Evolutionary conservation across 768 basidiomycete genomes (phyloP).

Genomic region (Mycena venus): DNA sequence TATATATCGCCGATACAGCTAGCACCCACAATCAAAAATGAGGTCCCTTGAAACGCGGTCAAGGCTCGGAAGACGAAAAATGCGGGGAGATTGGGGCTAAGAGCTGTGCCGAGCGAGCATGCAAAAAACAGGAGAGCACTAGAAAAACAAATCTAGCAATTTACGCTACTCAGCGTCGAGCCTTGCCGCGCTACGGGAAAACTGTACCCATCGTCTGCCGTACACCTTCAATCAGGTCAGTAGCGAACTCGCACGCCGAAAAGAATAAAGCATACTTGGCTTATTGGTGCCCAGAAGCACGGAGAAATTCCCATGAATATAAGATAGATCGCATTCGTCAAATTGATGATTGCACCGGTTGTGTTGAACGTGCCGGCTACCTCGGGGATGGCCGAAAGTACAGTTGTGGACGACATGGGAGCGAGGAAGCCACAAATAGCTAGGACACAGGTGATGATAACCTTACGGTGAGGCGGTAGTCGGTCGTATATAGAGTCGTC

Average conservation of each 20-base stretch:
- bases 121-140: conserved; percentile 28
- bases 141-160: conserved; percentile 29
- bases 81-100: conserved; percentile 33
- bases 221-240: conserved; percentile 26
- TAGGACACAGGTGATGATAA: conserved; percentile 28
- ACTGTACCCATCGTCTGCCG: conserved; percentile 33
- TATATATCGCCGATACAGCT: conserved; percentile 35
- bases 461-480: conserved; percentile 20
- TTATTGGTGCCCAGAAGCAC: conserved; percentile 34
- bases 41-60: conserved; percentile 35
- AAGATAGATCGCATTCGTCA: conserved; percentile 32
- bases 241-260: not conserved
- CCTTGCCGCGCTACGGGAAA: not conserved
- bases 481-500: conserved; percentile 35
- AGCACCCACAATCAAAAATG: conserved; percentile 31
- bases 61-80: conserved; percentile 34
- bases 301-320: conserved; percentile 34
- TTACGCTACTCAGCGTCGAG: not conserved
- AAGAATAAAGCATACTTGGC: conserved; percentile 18
- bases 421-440: conserved; percentile 32
- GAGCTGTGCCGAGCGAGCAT: conserved; percentile 34
- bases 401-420: conserved; percentile 30
- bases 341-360: conserved; percentile 28
- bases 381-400: conserved; percentile 33
- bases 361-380: conserved; percentile 32